Conservation (phyloP, 2,329 filamentous ascomycete species). For the Ophidiomyces ophidiicola region DNA sequence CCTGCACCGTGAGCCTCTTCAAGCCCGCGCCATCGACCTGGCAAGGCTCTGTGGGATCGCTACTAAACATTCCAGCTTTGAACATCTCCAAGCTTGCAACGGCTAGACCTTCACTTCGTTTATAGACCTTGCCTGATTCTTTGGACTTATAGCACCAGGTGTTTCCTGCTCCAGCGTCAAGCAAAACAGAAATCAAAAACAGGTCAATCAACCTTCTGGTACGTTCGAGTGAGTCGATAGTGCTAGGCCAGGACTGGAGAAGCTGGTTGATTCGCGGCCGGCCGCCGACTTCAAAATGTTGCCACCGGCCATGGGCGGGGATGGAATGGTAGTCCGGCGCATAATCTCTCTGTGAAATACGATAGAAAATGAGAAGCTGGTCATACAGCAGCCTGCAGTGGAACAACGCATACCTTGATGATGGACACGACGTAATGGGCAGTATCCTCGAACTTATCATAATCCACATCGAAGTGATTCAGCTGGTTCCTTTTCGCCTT, state of each 20-base stretch:
- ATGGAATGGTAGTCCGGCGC: slow-evolving; percentile 58
- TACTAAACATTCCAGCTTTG: slow-evolving; percentile 79
- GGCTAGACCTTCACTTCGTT: slow-evolving; percentile 77
- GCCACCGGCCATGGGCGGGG: slow-evolving; percentile 62
- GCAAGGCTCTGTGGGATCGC: slow-evolving; percentile 64
- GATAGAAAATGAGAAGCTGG: not conserved
- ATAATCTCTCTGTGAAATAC: slow-evolving; percentile 50
- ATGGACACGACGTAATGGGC: slow-evolving; percentile 82
- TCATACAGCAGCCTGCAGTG: not conserved
- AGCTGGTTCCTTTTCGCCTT: slow-evolving; percentile 68
- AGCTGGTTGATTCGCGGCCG: slow-evolving; percentile 39
- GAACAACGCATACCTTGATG: slow-evolving; percentile 59
- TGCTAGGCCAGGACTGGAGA: slow-evolving; percentile 36
- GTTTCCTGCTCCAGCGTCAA: slow-evolving; percentile 69
- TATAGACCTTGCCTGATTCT: slow-evolving; percentile 71
- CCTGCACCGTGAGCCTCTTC: slow-evolving; percentile 58
- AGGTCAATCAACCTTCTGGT: slow-evolving; percentile 47
- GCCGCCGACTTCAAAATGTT: slow-evolving; percentile 50
- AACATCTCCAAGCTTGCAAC: slow-evolving; percentile 79
- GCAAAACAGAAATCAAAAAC: slow-evolving; percentile 49
- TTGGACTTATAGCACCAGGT: slow-evolving; percentile 87
- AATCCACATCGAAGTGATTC: slow-evolving; percentile 78
- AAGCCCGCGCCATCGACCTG: slow-evolving; percentile 82
- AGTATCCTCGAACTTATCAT: slow-evolving; percentile 70
- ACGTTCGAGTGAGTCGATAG: slow-evolving; percentile 36